phyloP scores from a whole-genome alignment of 257 asterid genomes.

The Solanum boliviense region DNA sequence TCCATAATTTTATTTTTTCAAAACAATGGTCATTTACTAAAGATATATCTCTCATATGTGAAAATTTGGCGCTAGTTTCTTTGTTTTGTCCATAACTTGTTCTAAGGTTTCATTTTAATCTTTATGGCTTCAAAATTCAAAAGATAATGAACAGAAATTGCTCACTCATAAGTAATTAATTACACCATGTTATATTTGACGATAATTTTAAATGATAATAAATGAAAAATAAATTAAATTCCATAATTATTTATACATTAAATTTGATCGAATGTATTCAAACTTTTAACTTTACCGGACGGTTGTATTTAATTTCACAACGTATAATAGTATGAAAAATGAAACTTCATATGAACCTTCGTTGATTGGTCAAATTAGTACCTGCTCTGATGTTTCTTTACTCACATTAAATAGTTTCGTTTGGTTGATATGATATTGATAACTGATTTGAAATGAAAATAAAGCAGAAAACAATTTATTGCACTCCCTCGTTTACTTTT shows the following conservation, averaged over 20 bases:
- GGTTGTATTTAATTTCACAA: background rate
- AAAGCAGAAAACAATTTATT: background rate
- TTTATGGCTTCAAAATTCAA: background rate
- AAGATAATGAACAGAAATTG: background rate
- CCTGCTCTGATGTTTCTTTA: background rate
- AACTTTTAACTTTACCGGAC: fast-evolving
- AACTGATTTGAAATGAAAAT: background rate
- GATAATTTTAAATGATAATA: background rate
- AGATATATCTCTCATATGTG: background rate
- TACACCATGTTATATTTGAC: background rate
- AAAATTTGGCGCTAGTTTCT: background rate
- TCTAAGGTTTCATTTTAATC: background rate
- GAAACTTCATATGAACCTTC: background rate
- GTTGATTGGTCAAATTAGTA: background rate
- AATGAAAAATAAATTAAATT: background rate
- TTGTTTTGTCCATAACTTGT: background rate
- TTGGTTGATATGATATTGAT: background rate
- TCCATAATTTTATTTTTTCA: background rate
- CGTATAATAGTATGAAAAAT: background rate
- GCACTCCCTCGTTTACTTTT: background rate
- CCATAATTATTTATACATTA: background rate
- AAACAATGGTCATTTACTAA: background rate
- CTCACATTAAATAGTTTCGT: background rate
- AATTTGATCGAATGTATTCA: background rate
- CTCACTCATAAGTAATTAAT: background rate